A percentile compares a stretch with the other conserved stretches of the same genome.
Evolutionary conservation across 1,284 basidiomycete species (phyloP).

Genomic region (Pseudozyma tsukubaensis): DNA sequence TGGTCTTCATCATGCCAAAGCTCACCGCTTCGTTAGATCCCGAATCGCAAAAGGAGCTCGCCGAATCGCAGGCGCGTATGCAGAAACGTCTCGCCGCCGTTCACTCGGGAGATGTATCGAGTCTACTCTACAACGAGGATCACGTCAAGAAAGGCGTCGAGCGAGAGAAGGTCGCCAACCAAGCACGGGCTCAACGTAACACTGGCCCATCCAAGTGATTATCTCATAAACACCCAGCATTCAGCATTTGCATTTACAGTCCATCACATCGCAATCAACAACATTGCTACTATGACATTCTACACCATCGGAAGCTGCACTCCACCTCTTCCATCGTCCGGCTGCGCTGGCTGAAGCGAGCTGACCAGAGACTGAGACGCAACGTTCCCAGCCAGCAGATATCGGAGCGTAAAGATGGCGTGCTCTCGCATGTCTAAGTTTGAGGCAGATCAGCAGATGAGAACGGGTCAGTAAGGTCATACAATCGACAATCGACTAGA

Average conservation of each 20-base stretch:
- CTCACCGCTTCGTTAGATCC: conserved; percentile 47
- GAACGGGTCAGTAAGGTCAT: neutral
- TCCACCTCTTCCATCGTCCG: conserved; percentile 5
- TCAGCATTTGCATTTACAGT: neutral
- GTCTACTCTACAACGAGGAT: conserved; percentile 44
- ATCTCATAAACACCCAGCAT: neutral
- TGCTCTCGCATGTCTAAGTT: conserved; percentile 63
- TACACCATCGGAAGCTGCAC: conserved; percentile 29
- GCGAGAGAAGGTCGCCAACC: conserved; percentile 19
- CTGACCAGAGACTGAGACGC: conserved; percentile 55
- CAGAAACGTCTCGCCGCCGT: conserved; percentile 51
- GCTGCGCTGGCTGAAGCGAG: conserved; percentile 41
- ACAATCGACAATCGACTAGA: too few species aligned
- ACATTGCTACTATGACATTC: neutral
- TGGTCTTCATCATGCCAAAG: conserved; percentile 45
- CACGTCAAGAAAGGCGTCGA: conserved; percentile 24
- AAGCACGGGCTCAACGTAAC: conserved; percentile 23
- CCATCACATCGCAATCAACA: conserved; percentile 1
- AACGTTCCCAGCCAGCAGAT: conserved; percentile 55
- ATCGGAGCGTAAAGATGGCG: conserved; percentile 63
- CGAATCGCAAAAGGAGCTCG: conserved; percentile 50
- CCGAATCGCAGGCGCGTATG: conserved; percentile 45
- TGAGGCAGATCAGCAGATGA: neutral
- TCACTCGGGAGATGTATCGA: conserved; percentile 49
- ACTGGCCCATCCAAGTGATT: conserved; percentile 18